Percentiles rank a stretch among this genome's conserved stretches.
phyloP scores from a whole-genome alignment of 768 basidiomycete species.

The Russula earlei region DNA sequence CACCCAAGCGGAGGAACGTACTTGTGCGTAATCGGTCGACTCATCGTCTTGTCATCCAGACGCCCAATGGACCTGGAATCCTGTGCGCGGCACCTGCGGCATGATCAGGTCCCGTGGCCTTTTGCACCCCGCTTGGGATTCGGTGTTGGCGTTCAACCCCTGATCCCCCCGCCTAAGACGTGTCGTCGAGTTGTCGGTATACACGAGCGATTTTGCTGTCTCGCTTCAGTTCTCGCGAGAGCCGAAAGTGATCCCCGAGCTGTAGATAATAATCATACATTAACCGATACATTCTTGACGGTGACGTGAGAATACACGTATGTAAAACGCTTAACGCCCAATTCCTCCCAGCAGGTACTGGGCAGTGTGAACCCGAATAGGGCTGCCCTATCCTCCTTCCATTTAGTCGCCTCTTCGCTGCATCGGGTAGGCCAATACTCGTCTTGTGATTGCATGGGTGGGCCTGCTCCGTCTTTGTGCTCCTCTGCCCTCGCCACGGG shows the following conservation, averaged over 20 bases:
- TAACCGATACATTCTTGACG: background rate
- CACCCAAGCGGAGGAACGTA: background rate
- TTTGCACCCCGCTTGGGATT: background rate
- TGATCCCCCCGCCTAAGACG: slow-evolving; percentile 1
- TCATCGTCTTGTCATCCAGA: background rate
- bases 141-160: background rate
- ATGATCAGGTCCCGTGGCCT: background rate
- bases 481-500: slow-evolving; percentile 4
- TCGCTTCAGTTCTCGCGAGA: background rate
- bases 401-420: slow-evolving; percentile 13
- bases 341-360: slow-evolving; percentile 1
- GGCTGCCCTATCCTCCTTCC: slow-evolving; percentile 2
- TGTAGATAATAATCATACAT: background rate
- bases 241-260: background rate
- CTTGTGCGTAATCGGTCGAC: slow-evolving; percentile 5
- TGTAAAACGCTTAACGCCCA: slow-evolving; percentile 18
- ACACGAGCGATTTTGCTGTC: background rate
- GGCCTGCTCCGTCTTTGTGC: slow-evolving; percentile 6
- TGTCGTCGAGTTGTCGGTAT: background rate
- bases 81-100: background rate
- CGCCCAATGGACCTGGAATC: background rate
- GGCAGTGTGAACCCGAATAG: slow-evolving; percentile 15
- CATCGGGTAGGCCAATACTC: slow-evolving; percentile 12
- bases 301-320: slow-evolving; percentile 13
- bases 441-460: slow-evolving; percentile 8